phyloP scores from a whole-genome alignment of 306 rosid genomes.

The Betula pendula region DNA sequence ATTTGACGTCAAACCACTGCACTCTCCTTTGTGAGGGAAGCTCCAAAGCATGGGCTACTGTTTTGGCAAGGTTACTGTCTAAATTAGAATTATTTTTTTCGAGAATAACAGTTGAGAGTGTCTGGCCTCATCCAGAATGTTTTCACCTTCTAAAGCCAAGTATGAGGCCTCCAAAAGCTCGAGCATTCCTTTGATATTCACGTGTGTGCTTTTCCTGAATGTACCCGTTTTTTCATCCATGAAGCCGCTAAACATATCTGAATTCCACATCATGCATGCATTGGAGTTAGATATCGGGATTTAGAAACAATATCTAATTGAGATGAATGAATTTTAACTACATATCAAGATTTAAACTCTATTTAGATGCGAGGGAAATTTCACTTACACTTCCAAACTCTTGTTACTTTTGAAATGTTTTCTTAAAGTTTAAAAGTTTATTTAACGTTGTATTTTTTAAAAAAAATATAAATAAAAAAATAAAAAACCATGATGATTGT shows the following conservation, averaged over 20 bases:
- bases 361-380: too few relatives aligned
- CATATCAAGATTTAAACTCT: neutral
- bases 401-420: too few relatives aligned
- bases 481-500: too few relatives aligned
- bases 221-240: constrained; percentile 16
- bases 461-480: too few relatives aligned
- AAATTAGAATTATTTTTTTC: neutral
- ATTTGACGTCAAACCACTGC: constrained; percentile 57
- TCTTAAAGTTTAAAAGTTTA: too few relatives aligned
- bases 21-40: constrained; percentile 61
- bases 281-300: neutral
- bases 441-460: too few relatives aligned
- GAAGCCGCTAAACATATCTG: constrained; percentile 29
- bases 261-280: neutral
- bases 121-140: constrained; percentile 18
- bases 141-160: constrained; percentile 33
- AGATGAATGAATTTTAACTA: neutral
- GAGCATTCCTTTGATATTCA: constrained; percentile 15
- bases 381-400: too few relatives aligned
- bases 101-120: constrained; percentile 13
- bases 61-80: neutral
- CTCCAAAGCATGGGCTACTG: constrained; percentile 45
- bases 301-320: neutral
- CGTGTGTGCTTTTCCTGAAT: neutral
- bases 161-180: constrained; percentile 32